Evolutionary conservation across 2,329 filamentous ascomycete genomes (phyloP).

Genomic region (Colletotrichum paranaense): DNA sequence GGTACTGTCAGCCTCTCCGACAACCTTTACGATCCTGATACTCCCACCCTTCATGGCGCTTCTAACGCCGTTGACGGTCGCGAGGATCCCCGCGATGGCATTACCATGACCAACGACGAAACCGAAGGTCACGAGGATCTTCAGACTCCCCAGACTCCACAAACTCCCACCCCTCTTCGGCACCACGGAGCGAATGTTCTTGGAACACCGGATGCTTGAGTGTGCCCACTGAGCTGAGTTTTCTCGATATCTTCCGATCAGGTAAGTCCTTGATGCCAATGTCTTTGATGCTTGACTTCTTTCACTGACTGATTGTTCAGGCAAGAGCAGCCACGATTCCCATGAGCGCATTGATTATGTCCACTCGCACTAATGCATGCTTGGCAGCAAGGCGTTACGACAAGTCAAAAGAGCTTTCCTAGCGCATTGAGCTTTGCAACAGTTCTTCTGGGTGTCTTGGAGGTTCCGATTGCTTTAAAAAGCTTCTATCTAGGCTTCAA

Average conservation of each 20-base stretch:
- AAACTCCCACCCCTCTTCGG: background rate
- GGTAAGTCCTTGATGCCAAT: background rate
- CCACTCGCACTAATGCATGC: background rate
- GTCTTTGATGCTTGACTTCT: background rate
- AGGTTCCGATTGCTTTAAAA: too few relatives aligned
- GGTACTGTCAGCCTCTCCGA: background rate
- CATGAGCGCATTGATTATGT: background rate
- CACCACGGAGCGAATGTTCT: background rate
- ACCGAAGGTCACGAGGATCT: background rate
- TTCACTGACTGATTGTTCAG: background rate
- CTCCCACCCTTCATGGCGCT: background rate
- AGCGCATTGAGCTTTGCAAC: background rate
- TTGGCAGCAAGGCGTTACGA: background rate
- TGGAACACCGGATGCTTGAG: background rate
- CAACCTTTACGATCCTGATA: background rate
- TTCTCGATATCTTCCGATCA: background rate
- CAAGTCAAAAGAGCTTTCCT: background rate
- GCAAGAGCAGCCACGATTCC: background rate
- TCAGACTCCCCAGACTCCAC: background rate
- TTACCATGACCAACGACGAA: too few relatives aligned
- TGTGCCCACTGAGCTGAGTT: background rate
- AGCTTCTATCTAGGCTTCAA: too few relatives aligned
- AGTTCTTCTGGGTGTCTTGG: background rate
- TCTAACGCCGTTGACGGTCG: background rate
- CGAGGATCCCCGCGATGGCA: too few relatives aligned